Base-by-base conservation (phyloP, 331 rosid species). In the Acacia concinna region DNA sequence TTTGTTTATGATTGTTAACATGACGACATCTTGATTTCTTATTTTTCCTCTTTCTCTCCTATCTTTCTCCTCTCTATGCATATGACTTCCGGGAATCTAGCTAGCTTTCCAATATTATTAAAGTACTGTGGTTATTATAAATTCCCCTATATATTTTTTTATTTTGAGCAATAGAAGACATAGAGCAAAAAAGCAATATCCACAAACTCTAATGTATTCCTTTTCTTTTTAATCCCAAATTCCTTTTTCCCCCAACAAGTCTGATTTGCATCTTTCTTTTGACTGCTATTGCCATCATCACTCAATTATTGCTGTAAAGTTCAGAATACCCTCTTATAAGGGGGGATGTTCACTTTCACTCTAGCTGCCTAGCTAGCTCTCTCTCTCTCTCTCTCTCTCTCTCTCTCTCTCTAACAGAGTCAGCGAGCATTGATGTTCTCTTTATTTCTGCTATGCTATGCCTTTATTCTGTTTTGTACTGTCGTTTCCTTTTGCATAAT, bases 231-330 rank as follows among this genome's bases (percentile, higher is more conserved):
- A 77, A 51, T 30, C 73, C 34, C 59, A 65, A 60, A 70, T 68
- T 72, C 80, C 70, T 57, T 49, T 10, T 57, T 23, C 82, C 79
- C 67, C 68, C 68, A 69, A 47, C 43, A 62, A 74, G 30, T 40
- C 32, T 68, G 73, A 68, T 68, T 31, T 70, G 57, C 43, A 4
- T 40, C 44, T 14, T 44, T 68, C 69, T 78, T 74, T 85, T 65
- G 67, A 78, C 81, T 65, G 23, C 56, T 41, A 78, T 40, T 37
- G 66, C 34, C 35, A 64, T 70, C 34, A 64, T 54, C 7, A 54
- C 71, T 79, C 43, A 82, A 82, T 79, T 70, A 75, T 82, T 79
- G 64, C 20, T 78, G 78, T 31, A 62, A 81, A 78, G 88, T 78
- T 85, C 68, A 28, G 41, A 81, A 78, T 40, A 68, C 49, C 81